A percentile compares a stretch with the other conserved stretches of the same genome.
Evolutionary conservation across 352 stramenopile genomes (phyloP).

Genomic region (Phytophthora hibernalis): DNA sequence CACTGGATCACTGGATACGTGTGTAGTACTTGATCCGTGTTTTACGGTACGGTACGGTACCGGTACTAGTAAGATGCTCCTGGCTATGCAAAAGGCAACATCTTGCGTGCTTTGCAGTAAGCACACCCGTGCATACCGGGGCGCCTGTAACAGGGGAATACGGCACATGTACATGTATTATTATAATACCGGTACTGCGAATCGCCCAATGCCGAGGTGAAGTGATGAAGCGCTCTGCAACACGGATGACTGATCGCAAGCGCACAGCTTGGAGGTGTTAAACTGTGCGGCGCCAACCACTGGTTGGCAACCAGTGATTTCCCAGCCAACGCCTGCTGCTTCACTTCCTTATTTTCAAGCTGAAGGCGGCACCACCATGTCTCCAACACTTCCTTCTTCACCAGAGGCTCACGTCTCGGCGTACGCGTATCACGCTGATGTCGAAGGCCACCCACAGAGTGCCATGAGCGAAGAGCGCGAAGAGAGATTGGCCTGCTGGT

Average conservation of each 20-base stretch:
- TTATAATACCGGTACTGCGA: too few species aligned
- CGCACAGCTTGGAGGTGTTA: conserved; percentile 26
- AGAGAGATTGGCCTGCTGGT: conserved; percentile 55
- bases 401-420: conserved; percentile 36
- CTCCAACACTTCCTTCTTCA: conserved; percentile 47
- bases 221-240: neutral
- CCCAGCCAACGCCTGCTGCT: neutral
- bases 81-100: conserved; percentile 29
- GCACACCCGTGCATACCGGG: conserved; percentile 22
- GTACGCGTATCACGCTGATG: conserved; percentile 37
- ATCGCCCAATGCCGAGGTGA: neutral
- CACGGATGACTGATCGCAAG: conserved; percentile 17
- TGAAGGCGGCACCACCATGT: conserved; percentile 38
- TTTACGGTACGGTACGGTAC: too few species aligned
- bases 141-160: too few species aligned
- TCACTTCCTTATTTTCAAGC: conserved; percentile 19
- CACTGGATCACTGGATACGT: too few species aligned
- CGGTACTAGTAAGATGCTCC: too few species aligned
- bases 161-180: too few species aligned
- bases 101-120: conserved; percentile 28
- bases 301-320: conserved; percentile 20
- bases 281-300: conserved; percentile 14
- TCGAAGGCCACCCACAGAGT: conserved; percentile 9
- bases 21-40: too few species aligned
- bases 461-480: conserved; percentile 42